Conservation (phyloP, 2,329 filamentous ascomycete species). For the Aspergillus sp. region DNA sequence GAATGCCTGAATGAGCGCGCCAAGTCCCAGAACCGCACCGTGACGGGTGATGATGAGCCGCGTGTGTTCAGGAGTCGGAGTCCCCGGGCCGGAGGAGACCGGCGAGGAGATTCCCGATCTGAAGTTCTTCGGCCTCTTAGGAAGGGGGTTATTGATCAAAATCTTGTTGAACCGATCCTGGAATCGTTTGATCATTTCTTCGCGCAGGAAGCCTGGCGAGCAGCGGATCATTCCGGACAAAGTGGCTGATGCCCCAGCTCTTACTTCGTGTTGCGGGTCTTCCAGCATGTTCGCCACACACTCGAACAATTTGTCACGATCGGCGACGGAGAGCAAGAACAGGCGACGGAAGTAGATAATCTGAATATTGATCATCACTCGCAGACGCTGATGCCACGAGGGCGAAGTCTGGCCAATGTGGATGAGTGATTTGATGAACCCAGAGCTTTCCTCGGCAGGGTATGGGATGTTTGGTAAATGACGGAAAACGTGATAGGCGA, state of each 20-base stretch:
- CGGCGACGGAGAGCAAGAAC: slow-evolving; percentile 74
- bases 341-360: slow-evolving; percentile 96
- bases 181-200: slow-evolving; percentile 71
- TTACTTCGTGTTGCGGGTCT: slow-evolving; percentile 89
- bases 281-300: slow-evolving; percentile 96
- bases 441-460: slow-evolving; percentile 76
- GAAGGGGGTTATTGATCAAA: slow-evolving; percentile 81
- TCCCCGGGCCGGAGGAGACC: slow-evolving; percentile 45
- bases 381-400: slow-evolving; percentile 93
- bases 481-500: slow-evolving; percentile 95
- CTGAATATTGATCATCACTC: slow-evolving; percentile 96
- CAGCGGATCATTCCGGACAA: slow-evolving; percentile 97
- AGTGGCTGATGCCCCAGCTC: slow-evolving; percentile 86
- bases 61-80: slow-evolving; percentile 57
- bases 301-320: slow-evolving; percentile 79
- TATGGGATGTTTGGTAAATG: slow-evolving; percentile 95
- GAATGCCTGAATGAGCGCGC: slow-evolving; percentile 90
- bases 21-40: slow-evolving; percentile 86
- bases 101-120: slow-evolving; percentile 41
- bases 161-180: slow-evolving; percentile 76
- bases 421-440: slow-evolving; percentile 83
- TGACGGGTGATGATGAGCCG: slow-evolving; percentile 79
- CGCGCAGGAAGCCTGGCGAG: slow-evolving; percentile 77
- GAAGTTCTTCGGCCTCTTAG: slow-evolving; percentile 58
- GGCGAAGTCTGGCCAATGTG: slow-evolving; percentile 79